Evolutionary conservation across 441 rosid genomes (phyloP), one percentile per base, ranked within the genome.

Genomic region (Erodium texanum): DNA sequence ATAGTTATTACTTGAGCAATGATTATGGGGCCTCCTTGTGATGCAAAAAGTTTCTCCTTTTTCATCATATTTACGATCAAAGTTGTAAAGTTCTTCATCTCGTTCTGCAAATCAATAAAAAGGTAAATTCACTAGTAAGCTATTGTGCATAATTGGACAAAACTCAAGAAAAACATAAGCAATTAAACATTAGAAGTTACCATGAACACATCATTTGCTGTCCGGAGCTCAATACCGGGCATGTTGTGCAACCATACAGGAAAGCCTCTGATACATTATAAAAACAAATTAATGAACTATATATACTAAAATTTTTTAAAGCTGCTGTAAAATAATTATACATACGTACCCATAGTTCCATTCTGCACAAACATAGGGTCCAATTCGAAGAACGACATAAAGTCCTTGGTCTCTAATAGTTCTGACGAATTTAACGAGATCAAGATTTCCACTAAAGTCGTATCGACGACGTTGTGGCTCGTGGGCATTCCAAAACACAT

Each of bases 341-440:
- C 24, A 9, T 1, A 65, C 24, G 9, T 75, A 83, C 89, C 92
- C 90, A 36, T 82, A 84, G 65, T 66, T 84, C 90, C 94, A 88
- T 70, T 86, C 89, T 19, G 88, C 87, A 71, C 85, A 82, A 68
- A 82, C 82, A 70, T 81, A 89, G 1, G 92, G 95, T 61, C 95
- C 92, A 24, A 89, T 82, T 0, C 95, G 80, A 52, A 89, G 88
- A 73, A 84, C 69, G 0, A 67, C 84, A 18, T 79, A 79, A 10
- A 85, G 65, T 4, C 86, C 85, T 8, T 71, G 68, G 6, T 69
- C 77, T 63, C 79, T 76, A 19, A 79, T 69, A 4, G 81, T 70
- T 48, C 81, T 81, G 20, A 85, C 54, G 56, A 85, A 85, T n/a
- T 79, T 72, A 1, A 82, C 50, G 0, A 85, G 73, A 66, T 85